Conservation (phyloP, 495 filamentous ascomycete species). For the Aspergillus sclerotiicarbonarius region DNA sequence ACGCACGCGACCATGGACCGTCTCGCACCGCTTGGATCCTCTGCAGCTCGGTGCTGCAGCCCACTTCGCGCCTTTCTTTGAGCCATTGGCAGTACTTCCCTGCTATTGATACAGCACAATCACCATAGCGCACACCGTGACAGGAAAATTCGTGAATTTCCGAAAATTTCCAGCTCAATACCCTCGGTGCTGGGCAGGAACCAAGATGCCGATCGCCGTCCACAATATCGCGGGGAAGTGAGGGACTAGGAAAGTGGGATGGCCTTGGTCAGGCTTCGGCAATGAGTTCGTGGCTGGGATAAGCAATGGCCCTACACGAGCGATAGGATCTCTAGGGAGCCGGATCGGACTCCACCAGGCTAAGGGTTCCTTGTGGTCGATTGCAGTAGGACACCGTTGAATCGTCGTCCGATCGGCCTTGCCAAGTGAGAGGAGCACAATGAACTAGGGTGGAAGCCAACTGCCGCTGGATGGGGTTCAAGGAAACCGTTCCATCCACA, state of each 20-base stretch:
- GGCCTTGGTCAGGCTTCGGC: not conserved
- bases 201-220: not conserved
- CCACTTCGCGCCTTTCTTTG: conserved; percentile 20
- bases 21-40: conserved; percentile 20
- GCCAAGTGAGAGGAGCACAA: not conserved
- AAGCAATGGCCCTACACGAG: not conserved
- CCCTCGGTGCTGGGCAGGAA: not conserved
- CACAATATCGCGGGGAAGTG: not conserved
- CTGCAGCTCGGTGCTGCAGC: conserved; percentile 17
- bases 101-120: not conserved
- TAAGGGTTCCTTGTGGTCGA: not conserved
- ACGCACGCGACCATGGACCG: conserved; percentile 37
- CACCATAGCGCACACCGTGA: conserved; percentile 7
- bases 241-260: not conserved
- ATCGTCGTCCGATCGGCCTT: not conserved
- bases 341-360: not conserved
- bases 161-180: not conserved
- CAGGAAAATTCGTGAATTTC: not conserved
- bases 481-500: too few relatives aligned
- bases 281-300: not conserved
- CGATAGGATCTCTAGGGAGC: not conserved
- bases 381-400: not conserved
- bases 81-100: conserved; percentile 21
- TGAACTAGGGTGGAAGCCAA: not conserved
- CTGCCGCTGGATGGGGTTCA: too few relatives aligned